These are phyloP conservation scores for Symbiodinium pilosum DNA, from an alignment of 73 alveolate species.

Conservation along the genomic window DNA sequence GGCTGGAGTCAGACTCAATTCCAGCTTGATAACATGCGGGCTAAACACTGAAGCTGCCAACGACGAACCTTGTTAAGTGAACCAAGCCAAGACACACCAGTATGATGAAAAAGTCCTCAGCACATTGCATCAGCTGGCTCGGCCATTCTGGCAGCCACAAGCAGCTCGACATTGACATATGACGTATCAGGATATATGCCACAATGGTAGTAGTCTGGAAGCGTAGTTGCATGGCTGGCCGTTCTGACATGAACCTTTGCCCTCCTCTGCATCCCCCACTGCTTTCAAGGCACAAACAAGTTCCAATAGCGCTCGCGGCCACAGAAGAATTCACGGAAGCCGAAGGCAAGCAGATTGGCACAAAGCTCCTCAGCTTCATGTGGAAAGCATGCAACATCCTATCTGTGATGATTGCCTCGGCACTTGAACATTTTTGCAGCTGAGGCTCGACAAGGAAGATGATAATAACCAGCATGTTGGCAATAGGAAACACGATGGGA, in stretches of 20 bases:
- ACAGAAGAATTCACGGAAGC: not conserved
- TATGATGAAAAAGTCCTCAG: not conserved
- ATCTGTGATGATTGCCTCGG: too few species aligned
- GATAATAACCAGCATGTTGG: not conserved
- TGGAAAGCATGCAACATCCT: too few species aligned
- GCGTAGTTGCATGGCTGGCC: too few species aligned
- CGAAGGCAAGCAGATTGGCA: not conserved
- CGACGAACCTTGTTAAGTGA: not conserved
- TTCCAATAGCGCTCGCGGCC: not conserved
- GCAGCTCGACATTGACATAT: too few species aligned
- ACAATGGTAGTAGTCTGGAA: too few species aligned
- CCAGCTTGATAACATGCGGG: too few species aligned
- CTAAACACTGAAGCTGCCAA: too few species aligned
- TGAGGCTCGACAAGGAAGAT: not conserved
- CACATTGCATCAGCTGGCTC: not conserved
- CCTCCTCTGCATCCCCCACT: too few species aligned
- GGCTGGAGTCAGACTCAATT: too few species aligned
- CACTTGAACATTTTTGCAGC: too few species aligned
- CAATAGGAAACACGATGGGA: not conserved
- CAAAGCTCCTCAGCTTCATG: not conserved
- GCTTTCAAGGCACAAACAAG: not conserved
- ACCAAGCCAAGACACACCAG: not conserved
- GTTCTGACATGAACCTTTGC: too few species aligned
- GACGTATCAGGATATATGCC: not conserved
- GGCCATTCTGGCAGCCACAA: too few species aligned